phyloP scores from a whole-genome alignment of 805 yeast genomes.

The Candida chauliodis region DNA sequence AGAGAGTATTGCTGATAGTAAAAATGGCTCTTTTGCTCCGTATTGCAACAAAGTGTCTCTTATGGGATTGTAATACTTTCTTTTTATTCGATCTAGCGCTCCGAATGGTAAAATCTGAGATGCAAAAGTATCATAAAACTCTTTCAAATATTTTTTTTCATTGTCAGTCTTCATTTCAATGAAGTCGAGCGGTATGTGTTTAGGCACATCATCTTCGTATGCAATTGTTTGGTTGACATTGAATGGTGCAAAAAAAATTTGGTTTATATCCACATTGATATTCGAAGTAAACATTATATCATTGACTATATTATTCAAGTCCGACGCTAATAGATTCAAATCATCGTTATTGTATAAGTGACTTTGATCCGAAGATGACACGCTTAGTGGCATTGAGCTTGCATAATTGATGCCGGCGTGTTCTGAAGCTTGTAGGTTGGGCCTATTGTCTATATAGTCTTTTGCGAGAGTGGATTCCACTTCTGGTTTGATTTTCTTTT shows the following conservation, averaged over 20 bases:
- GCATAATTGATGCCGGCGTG: not conserved
- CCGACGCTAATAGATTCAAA: constrained; percentile 34
- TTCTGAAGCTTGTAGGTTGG: not conserved
- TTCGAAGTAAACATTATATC: constrained; percentile 30
- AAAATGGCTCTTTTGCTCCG: constrained; percentile 59
- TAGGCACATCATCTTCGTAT: constrained; percentile 13
- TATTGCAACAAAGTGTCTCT: constrained; percentile 59
- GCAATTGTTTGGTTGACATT: constrained; percentile 2
- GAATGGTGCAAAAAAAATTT: constrained; percentile 4
- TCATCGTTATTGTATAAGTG: constrained; percentile 20
- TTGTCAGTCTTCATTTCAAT: constrained; percentile 24
- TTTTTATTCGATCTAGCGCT: constrained; percentile 25
- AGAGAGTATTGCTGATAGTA: constrained; percentile 68
- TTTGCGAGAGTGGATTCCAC: not conserved
- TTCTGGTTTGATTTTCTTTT: constrained; percentile 7
- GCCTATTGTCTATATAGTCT: not conserved
- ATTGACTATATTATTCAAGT: constrained; percentile 37
- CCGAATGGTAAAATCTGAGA: constrained; percentile 35
- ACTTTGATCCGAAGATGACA: constrained; percentile 7
- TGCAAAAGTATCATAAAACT: constrained; percentile 35
- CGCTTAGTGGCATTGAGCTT: constrained; percentile 2
- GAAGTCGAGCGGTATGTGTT: constrained; percentile 27
- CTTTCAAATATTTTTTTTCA: constrained; percentile 31
- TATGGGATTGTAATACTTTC: constrained; percentile 44
- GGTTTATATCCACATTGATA: constrained; percentile 4